phyloP scores from a whole-genome alignment of 2,329 filamentous ascomycete genomes.

The Fusarium verticillioides region DNA sequence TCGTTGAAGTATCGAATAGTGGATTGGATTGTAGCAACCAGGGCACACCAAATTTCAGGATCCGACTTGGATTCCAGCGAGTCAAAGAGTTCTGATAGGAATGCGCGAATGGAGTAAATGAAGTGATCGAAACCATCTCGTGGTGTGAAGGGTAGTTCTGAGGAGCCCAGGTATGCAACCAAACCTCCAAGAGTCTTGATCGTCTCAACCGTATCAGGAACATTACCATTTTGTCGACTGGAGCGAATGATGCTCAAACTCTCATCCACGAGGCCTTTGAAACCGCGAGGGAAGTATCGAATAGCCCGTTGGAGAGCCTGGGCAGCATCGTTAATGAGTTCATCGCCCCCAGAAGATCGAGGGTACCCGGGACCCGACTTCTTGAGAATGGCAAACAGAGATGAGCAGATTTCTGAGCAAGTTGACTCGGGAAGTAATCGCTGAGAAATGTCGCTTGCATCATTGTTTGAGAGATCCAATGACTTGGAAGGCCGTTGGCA shows the following conservation, averaged over 20 bases:
- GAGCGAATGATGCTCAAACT: conserved; percentile 43
- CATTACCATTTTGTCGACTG: conserved; percentile 33
- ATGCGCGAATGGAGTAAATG: conserved; percentile 50
- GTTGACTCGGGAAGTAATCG: conserved; percentile 50
- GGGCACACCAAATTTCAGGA: conserved; percentile 51
- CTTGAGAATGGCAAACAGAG: conserved; percentile 47
- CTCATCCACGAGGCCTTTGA: conserved; percentile 48
- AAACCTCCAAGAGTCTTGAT: conserved; percentile 55
- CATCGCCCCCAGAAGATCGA: conserved; percentile 45
- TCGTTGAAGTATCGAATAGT: conserved; percentile 54
- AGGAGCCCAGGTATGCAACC: conserved; percentile 63
- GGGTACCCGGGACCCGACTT: conserved; percentile 36
- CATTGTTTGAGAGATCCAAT: not conserved
- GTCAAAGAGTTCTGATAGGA: conserved; percentile 51
- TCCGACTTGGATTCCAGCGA: conserved; percentile 49
- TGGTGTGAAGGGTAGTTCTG: conserved; percentile 48
- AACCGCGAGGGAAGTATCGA: conserved; percentile 51
- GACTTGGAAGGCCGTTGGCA: conserved; percentile 51
- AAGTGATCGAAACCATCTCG: conserved; percentile 53
- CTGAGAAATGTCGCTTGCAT: conserved; percentile 1
- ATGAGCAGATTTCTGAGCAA: conserved; percentile 54
- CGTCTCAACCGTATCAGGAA: conserved; percentile 38
- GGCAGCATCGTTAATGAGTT: conserved; percentile 56
- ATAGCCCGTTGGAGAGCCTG: conserved; percentile 55
- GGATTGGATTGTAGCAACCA: conserved; percentile 53